These are phyloP conservation scores for Gossypium davidsonii DNA, from an alignment of 441 rosid genomes.

Conservation along the genomic window DNA sequence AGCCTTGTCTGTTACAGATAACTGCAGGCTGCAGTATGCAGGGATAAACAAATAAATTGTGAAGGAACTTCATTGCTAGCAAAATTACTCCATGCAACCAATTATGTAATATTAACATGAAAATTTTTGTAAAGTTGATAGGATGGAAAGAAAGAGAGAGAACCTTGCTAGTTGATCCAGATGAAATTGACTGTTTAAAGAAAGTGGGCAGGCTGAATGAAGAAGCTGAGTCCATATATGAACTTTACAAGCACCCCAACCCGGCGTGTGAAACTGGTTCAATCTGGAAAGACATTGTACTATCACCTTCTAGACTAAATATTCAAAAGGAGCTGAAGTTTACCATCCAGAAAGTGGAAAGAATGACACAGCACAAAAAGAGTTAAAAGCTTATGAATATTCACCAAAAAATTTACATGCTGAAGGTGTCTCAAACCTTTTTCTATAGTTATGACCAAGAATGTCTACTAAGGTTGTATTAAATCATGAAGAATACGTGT, in stretches of 20 bases:
- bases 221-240: slow-evolving; percentile 72
- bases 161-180: slow-evolving; percentile 89
- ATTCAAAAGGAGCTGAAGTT: slow-evolving; percentile 85
- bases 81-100: background rate
- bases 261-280: slow-evolving; percentile 73
- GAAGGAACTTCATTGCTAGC: background rate
- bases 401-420: slow-evolving; percentile 4
- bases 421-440: slow-evolving; percentile 10
- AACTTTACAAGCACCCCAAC: slow-evolving; percentile 64
- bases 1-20: background rate
- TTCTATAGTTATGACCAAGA: slow-evolving; percentile 11
- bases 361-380: slow-evolving; percentile 14
- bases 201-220: slow-evolving; percentile 65
- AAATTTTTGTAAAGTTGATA: slow-evolving; percentile 56
- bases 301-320: slow-evolving; percentile 79
- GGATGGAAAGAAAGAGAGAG: slow-evolving; percentile 94
- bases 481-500: slow-evolving; percentile 12
- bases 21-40: background rate
- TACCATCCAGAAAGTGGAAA: slow-evolving; percentile 73
- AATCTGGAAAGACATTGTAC: slow-evolving; percentile 90
- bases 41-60: background rate
- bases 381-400: slow-evolving; percentile 18
- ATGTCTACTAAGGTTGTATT: slow-evolving; percentile 17
- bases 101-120: slow-evolving; percentile 17
- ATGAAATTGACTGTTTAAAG: slow-evolving; percentile 67